phyloP scores from a whole-genome alignment of 2,329 filamentous ascomycete genomes.

The Scytalidium sp. region DNA sequence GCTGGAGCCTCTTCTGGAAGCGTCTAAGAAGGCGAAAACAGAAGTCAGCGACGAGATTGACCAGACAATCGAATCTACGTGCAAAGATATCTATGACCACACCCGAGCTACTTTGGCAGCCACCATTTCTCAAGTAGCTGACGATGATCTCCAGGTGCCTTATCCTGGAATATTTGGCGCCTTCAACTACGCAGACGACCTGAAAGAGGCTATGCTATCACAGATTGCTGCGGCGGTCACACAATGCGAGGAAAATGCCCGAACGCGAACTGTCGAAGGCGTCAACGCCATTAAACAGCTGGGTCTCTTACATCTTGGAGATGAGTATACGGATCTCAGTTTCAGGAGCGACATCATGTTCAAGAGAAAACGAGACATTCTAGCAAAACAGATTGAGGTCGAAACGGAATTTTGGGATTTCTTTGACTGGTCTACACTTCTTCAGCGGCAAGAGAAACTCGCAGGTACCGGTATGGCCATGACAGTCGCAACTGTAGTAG shows the following conservation, averaged over 20 bases:
- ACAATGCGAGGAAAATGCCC: conserved; percentile 82
- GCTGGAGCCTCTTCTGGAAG: conserved; percentile 81
- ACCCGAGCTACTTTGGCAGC: conserved; percentile 71
- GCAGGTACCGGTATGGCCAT: conserved; percentile 93
- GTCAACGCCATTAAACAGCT: conserved; percentile 87
- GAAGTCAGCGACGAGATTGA: conserved; percentile 83
- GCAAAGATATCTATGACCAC: conserved; percentile 80
- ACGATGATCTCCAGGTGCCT: conserved; percentile 73
- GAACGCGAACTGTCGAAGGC: conserved; percentile 70
- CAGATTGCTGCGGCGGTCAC: conserved; percentile 78
- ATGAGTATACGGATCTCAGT: conserved; percentile 79
- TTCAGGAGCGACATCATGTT: conserved; percentile 97
- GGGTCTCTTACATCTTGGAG: conserved; percentile 82
- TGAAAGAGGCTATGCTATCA: conserved; percentile 88
- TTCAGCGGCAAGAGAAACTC: conserved; percentile 91
- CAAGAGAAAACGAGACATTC: conserved; percentile 72
- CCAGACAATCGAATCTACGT: conserved; percentile 77
- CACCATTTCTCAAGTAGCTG: conserved; percentile 76
- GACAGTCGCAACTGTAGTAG: conserved; percentile 83
- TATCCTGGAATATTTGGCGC: conserved; percentile 84
- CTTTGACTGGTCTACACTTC: conserved; percentile 77
- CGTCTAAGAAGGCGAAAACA: conserved; percentile 74
- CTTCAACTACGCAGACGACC: conserved; percentile 89
- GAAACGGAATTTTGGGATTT: conserved; percentile 91
- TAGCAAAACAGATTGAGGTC: conserved; percentile 83